Base-by-base conservation (phyloP, 1,284 basidiomycete genomes). In the Coniophora puteana region DNA sequence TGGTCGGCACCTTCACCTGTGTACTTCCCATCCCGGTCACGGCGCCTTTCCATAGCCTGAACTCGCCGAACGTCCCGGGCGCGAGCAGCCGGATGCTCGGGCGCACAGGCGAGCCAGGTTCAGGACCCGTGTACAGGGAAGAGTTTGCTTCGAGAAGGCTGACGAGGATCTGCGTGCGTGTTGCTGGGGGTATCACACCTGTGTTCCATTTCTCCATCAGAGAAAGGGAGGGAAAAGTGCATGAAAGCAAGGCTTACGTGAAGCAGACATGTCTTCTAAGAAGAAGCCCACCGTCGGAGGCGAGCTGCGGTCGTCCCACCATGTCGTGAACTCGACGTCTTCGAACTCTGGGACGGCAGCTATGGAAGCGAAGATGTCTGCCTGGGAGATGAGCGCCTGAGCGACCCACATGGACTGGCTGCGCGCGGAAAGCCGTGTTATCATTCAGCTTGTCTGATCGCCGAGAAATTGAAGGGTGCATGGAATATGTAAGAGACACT, bases 1-100 rank as follows among this genome's bases (percentile, higher is more conserved):
- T 40, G 16, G 45, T 45, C 0, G 47, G 54, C 16, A 55, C 44
- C 17, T 54, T 54, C 36, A 54, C 12, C 17, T 55, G 52, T 7
- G 45, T 50, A 5, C 39, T 1, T 17, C 41, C 45, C 1, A 20
- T 13, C n/a, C 38, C 37, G 2, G 42, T 37, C 28, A 51, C 41
- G 13, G 59, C 54, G 4, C 42, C 35, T 13, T 43, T 58, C 35
- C 46, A 31, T 8, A 44, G 45, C 5, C 50, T 34, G 41, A 55
- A 55, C 5, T 52, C 50, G 11, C 37, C 29, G 27, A 58, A 57
- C 23, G 54, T 54, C 13, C 47, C 50, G 4, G 4, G 3, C 17
- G n/a, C n/a, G n/a, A n/a, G n/a, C n/a, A n/a, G n/a, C n/a, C n/a
- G n/a, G n/a, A n/a, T n/a, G n/a, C n/a, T n/a, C n/a, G n/a, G n/a